Base-by-base conservation (phyloP, 352 stramenopile genomes). In the Globisporangium spiculum region DNA sequence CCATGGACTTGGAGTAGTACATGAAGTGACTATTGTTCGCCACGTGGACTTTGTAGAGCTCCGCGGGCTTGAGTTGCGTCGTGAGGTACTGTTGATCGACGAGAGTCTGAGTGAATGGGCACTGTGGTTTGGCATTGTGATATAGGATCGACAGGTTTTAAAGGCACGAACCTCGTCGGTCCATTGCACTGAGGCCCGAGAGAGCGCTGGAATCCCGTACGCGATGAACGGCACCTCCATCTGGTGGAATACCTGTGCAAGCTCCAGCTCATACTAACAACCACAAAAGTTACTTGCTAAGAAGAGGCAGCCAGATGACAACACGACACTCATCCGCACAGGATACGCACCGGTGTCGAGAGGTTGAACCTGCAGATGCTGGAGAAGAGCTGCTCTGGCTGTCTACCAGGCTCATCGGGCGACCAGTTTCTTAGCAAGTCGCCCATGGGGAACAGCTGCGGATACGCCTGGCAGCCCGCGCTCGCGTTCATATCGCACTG, bases 221-320 rank as follows among this genome's bases (percentile, higher is more conserved):
- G 95, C 71, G 18, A 99, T 84, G 76, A 98, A 99, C 7, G 97
- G 97, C 41, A 98, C 80, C 69, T 99, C 96, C 69, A 90, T 91
- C 30, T 94, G 75, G 24, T 94, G 79, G 73, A 97, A 93, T 27
- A 96, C 85, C 68, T 98, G 94, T 52, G 83, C 77, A 44, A 97
- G 73, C 55, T 97, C 83, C 5, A 89, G 87, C 30, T 89, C 74
- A 75, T 96, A 83, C 78, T 94, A 41, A 41, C 34, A 41, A 41
- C 34, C 34, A 16, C 34, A 41, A 41, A 36, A 36, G 34, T 16
- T 41, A 41, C 34, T 41, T 14, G 12, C 12, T 41, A 14, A 41
- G 34, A 14, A 14, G 12, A 41, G 7, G 34, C 34, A 41, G 27
- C n/a, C 27, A 60, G 16, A 52, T 24, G 18, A 9, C 12, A 20